Evolutionary conservation across 139 green algal species (phyloP), one percentile per base, ranked within the genome.

Genomic region (Chlamydomonas incerta): DNA sequence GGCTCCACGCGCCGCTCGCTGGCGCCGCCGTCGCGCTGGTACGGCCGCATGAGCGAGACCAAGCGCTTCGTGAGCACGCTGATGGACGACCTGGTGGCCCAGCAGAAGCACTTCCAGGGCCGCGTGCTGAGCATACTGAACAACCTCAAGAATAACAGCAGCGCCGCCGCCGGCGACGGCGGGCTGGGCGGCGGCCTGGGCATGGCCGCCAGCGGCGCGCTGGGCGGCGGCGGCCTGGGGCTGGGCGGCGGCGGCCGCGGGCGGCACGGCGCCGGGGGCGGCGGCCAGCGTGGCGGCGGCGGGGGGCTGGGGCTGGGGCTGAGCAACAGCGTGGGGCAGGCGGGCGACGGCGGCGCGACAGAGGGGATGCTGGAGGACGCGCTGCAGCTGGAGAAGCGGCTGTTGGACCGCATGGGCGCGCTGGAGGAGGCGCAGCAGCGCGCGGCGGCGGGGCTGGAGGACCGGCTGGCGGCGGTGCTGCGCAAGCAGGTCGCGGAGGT

Each of bases 11-110:
- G 55, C 17, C 55, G 73, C 23, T 55, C 55, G 14, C 34, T 81
- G 23, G 4, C 50, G 10, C 73, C 73, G 18, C 55, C 73, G 13
- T n/a, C 73, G 13, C 63, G 75, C 26, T 83, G 75, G 75, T 73
- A 37, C 15, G 75, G 75, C 28, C 75, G 75, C 75, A 83, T 72
- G 60, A 62, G 75, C 60, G 75, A 83, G 75, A 83, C 75, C 60
- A 83, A 83, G 60, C 75, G 75, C 75, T 72, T 71, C 62, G 34
- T 83, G 31, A n/a, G 57, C 34, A 15, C 28, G 18, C 18, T 82
- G n/a, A 26, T 62, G 75, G 75, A 83, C 26, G 60, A 83, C 28
- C 62, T 83, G 23, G 18, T 15, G 14, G 14, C 26, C 9, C 60
- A 83, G 31, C 74, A 82, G 74, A 18, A 23, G 4, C 14, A 41